phyloP scores from a whole-genome alignment of 306 rosid genomes.

The Lathyrus tuberosus region DNA sequence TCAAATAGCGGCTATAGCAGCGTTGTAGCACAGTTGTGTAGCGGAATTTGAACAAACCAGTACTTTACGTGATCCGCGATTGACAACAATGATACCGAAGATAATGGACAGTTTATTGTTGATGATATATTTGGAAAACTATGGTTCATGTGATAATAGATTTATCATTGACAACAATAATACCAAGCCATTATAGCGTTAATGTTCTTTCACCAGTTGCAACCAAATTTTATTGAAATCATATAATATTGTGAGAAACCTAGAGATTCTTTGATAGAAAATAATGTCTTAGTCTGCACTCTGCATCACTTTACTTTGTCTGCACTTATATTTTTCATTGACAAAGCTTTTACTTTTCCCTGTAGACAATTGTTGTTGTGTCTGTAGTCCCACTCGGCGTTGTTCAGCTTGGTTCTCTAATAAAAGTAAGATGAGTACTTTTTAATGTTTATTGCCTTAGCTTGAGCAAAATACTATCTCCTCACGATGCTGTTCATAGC shows the following conservation, averaged over 20 bases:
- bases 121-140: conserved; percentile 14
- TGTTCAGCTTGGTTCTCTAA: conserved; percentile 89
- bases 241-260: conserved; percentile 5
- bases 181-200: not conserved
- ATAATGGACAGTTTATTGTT: conserved; percentile 29
- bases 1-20: not conserved
- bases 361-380: conserved; percentile 78
- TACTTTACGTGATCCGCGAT: not conserved
- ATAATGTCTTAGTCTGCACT: conserved; percentile 15
- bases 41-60: not conserved
- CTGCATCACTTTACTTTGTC: conserved; percentile 17
- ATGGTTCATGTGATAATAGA: conserved; percentile 8
- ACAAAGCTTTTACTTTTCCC: conserved; percentile 36
- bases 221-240: conserved; percentile 4
- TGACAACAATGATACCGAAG: not conserved
- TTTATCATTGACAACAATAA: not conserved
- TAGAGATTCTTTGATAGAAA: conserved; percentile 27
- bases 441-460: conserved; percentile 26
- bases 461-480: conserved; percentile 26
- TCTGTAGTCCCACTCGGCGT: conserved; percentile 88
- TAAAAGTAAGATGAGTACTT: conserved; percentile 63
- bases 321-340: conserved; percentile 23
- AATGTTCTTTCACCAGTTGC: conserved; percentile 30
- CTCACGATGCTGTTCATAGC: not conserved
- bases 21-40: not conserved